Percentiles rank a stretch among this genome's conserved stretches.
Evolutionary conservation across 108 stramenopile genomes (phyloP).

Genomic region (Nitzschia putrida): DNA sequence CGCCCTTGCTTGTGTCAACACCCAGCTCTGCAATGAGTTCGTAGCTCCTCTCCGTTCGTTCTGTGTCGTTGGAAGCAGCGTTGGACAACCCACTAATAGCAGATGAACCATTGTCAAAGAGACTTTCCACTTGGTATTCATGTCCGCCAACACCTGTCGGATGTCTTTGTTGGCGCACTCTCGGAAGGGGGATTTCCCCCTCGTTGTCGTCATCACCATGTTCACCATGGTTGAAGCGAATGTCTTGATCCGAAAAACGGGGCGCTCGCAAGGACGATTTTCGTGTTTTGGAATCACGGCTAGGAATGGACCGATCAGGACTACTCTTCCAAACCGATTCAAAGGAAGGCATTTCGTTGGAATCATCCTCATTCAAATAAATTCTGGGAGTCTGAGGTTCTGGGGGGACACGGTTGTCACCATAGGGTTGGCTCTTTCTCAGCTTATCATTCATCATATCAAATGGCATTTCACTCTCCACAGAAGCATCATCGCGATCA

Average conservation of each 20-base stretch:
- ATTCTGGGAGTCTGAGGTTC: background rate
- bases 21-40: background rate
- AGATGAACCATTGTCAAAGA: background rate
- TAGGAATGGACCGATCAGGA: too few species aligned
- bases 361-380: background rate
- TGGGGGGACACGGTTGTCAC: background rate
- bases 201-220: too few species aligned
- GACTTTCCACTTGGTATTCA: too few species aligned
- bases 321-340: conserved; percentile 6
- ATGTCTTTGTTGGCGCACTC: too few species aligned
- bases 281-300: too few species aligned
- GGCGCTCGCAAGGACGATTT: too few species aligned
- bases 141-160: too few species aligned
- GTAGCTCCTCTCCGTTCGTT: background rate
- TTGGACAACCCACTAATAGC: background rate
- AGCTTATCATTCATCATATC: background rate
- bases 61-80: background rate
- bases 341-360: background rate
- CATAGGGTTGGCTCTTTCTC: background rate
- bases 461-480: conserved; percentile 2
- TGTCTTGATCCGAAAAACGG: too few species aligned
- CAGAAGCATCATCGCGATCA: background rate
- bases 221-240: too few species aligned
- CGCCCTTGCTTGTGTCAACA: background rate
- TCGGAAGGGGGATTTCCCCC: too few species aligned